These are phyloP conservation scores for Cyclospora cayetanensis DNA, from an alignment of 169 alveolate genomes.

Conservation along the genomic window DNA sequence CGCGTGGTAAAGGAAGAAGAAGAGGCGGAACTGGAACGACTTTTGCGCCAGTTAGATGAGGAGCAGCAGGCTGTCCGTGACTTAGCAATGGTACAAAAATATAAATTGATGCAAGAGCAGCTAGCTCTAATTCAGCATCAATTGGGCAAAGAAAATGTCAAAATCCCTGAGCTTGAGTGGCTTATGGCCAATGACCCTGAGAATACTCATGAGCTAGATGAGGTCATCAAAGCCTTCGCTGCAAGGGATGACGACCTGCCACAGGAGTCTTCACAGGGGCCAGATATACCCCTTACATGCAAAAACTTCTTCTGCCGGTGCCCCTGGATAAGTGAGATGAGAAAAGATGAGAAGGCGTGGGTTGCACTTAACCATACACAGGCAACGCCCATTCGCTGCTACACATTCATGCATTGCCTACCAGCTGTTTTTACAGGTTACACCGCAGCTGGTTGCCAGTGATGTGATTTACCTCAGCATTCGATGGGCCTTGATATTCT, in stretches of 20 bases:
- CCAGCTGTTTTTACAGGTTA: not conserved
- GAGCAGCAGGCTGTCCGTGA: slow-evolving; percentile 63
- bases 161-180: slow-evolving; percentile 58
- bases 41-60: slow-evolving; percentile 52
- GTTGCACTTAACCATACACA: not conserved
- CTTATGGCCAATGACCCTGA: slow-evolving; percentile 59
- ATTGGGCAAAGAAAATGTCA: slow-evolving; percentile 22
- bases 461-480: slow-evolving; percentile 43
- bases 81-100: slow-evolving; percentile 37
- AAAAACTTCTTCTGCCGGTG: slow-evolving; percentile 48
- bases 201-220: slow-evolving; percentile 54
- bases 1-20: slow-evolving; percentile 54
- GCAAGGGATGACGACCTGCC: slow-evolving; percentile 65
- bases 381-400: not conserved
- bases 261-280: slow-evolving; percentile 2
- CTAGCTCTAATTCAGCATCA: slow-evolving; percentile 53
- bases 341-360: slow-evolving; percentile 50
- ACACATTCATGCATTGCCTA: not conserved
- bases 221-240: slow-evolving; percentile 58
- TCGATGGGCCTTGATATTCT: slow-evolving; percentile 58
- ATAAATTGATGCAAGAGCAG: slow-evolving; percentile 57
- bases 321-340: slow-evolving; percentile 60
- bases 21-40: slow-evolving; percentile 56
- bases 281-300: slow-evolving; percentile 52
- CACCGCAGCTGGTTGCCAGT: not conserved